These are phyloP conservation scores for Macrolepiota albuminosa DNA, from an alignment of 768 basidiomycete genomes.

Conservation along the genomic window DNA sequence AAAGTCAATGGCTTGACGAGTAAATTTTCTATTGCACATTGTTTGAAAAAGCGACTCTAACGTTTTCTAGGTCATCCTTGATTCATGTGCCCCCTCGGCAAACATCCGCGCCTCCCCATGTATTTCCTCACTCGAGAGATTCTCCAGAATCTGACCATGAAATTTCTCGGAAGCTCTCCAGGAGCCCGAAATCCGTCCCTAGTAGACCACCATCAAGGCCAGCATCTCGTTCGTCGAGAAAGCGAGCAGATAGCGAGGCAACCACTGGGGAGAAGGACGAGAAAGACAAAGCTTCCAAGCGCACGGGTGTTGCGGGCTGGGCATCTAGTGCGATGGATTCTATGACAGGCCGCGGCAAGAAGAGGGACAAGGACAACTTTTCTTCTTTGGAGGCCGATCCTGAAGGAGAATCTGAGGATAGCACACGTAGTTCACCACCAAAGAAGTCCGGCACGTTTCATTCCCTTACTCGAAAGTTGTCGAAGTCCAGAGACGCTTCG, in stretches of 20 bases:
- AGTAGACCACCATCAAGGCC: constrained; percentile 47
- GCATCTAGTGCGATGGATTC: constrained; percentile 62
- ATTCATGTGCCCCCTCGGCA: constrained; percentile 11
- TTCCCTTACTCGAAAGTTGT: constrained; percentile 23
- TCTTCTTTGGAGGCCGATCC: constrained; percentile 41
- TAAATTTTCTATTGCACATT: constrained; percentile 19
- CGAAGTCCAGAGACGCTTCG: constrained; percentile 30
- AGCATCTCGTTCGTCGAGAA: constrained; percentile 56
- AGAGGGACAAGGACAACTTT: constrained; percentile 55
- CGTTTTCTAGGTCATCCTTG: constrained; percentile 3
- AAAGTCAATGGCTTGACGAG: constrained; percentile 63
- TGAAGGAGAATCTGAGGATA: constrained; percentile 25
- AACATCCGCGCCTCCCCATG: constrained; percentile 12
- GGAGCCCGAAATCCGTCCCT: constrained; percentile 38
- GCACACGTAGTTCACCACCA: constrained; percentile 10
- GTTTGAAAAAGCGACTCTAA: neutral
- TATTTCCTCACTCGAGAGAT: constrained; percentile 12
- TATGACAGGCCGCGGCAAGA: constrained; percentile 49
- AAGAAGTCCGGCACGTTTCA: constrained; percentile 26
- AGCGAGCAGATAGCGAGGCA: constrained; percentile 55
- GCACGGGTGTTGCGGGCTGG: constrained; percentile 57
- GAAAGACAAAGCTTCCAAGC: constrained; percentile 34
- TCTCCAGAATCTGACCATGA: constrained; percentile 32
- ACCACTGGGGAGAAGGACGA: constrained; percentile 31
- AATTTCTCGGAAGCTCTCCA: constrained; percentile 23